Base-by-base conservation (phyloP, 805 yeast genomes). In the Nakazawaea siamensis region DNA sequence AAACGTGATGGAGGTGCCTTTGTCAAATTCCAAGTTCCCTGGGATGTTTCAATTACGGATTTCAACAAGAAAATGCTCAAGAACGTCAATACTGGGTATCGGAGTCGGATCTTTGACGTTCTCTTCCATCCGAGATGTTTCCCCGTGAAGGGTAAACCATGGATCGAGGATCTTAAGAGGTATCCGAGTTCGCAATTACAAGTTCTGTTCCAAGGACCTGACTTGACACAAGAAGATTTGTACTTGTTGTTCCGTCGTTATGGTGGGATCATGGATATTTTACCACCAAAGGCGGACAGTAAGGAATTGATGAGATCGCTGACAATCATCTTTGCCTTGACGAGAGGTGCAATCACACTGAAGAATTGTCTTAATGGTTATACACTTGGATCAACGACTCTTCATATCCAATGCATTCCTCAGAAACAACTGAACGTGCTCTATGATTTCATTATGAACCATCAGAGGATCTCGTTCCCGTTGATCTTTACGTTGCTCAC, bases 1-100 rank as follows among this genome's bases (percentile, higher is more conserved):
- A 66, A 64, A 38, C 66, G 94, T 41, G 98, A 92, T 50, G 95
- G 97, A 34, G 97, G 97, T 29, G 96, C 86, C 2, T 88, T 90
- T 66, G 92, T 85, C 24, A 80, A 80, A 44, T 80, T 80, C 47
- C 55, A 62, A 20, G 72, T 83, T 19, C 84, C 88, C 0, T 65
- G 62, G 5, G 66, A 57, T 3, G 55, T 55, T 36, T 58, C 69
- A 4, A 58, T 69, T 4, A 66, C 70, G 27, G 77, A 72, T 16
- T 66, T 80, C 32, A 76, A 78, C 38, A 49, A 65, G 2, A 54
- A 58, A 41, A 64, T 85, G 18, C 58, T 28, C 41, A 50, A 44
- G 49, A 65, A 53, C 46, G 70, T 44, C 38, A 60, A 37, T 34
- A 47, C 44, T 13, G 40, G 47, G 1, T 34, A 38, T 16, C 40